Evolutionary conservation across 2,329 filamentous ascomycete species (phyloP), one percentile per base, ranked within the genome.

Genomic region (Nemania serpens): DNA sequence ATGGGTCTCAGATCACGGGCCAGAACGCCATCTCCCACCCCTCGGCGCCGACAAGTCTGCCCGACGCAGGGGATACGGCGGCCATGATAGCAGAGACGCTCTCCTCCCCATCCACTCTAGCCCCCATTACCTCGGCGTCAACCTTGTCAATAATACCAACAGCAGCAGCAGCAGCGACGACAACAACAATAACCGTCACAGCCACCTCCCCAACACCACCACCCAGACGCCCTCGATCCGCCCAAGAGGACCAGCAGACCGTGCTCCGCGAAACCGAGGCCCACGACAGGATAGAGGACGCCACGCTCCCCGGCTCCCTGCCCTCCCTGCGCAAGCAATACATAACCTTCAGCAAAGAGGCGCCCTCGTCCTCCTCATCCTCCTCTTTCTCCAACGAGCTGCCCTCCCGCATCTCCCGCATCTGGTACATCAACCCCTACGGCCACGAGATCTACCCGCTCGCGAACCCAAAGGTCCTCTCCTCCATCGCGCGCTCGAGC

Each of bases 371-470:
- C n/a, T n/a, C n/a, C n/a, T n/a, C n/a, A n/a, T n/a, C 45, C 15
- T 13, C 56, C 4, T 43, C 34, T 1, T 25, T 54, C 17, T 50
- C 55, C 5, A 52, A 91, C 62, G 91, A 94, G 56, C 81, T 98
- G 1, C 84, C 91, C 0, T 83, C 89, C 0, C 84, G 91, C 29
- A 96, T 98, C 68, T 82, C 88, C 56, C 80, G 93, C 2, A 83
- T 98, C 34, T 98, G 93, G 92, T 98, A 98, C 78, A 98, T 98
- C 78, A 98, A 97, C 71, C 94, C 94, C 0, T 98, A 97, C 74
- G 94, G 94, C n/a, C 92, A 97, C 73, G 93, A 97, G 75, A 97
- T 98, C 67, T 86, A 88, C 17, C 91, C 93, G 0, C 84, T 88
- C 0, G 90, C 92, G 2, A 98, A 97, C 70, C 88, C 92, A 0